Base-by-base conservation (phyloP, 1,284 basidiomycete genomes). In the Trichosporon sp. region DNA sequence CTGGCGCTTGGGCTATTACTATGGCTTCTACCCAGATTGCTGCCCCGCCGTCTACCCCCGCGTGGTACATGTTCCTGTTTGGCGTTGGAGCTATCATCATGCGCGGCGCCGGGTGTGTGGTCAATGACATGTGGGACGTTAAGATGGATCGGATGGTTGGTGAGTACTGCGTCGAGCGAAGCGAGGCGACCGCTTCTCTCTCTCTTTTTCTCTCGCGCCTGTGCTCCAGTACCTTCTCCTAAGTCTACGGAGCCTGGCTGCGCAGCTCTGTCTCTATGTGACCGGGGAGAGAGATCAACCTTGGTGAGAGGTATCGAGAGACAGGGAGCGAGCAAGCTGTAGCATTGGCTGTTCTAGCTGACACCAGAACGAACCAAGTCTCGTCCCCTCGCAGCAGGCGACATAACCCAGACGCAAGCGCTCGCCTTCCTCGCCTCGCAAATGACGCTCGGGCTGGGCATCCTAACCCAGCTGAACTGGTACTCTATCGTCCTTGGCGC, bases 111-210 rank as follows among this genome's bases (percentile, higher is more conserved):
- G 96, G 96, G 5, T 99, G 96, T 78, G 98, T 93, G 0, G 96
- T 99, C 74, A 99, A 99, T 77, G 96, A 99, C 77, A 89, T 99
- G 88, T 99, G 96, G 95, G 96, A 99, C 78, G 84, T 85, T 68
- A 86, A 91, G 71, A 85, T 97, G 64, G 96, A 99, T 82, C 88
- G 87, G 73, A 87, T 89, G 62, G 96, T 99, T 58, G 92, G 93
- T 94, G 75, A 75, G 91, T 44, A 21, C 37, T 5, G 14, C 19
- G 40, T 23, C n/a, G 16, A 19, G 16, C 37, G 37, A 6, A 40
- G 37, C 16, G 37, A 40, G 37, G n/a, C 37, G 6, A 19, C 37
- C n/a, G 37, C 16, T 19, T n/a, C 7, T n/a, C n/a, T n/a, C n/a
- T n/a, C n/a, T n/a, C n/a, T n/a, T n/a, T n/a, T n/a, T n/a, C n/a